phyloP scores from a whole-genome alignment of 1,284 basidiomycete species.

The Austroboletus niveus region DNA sequence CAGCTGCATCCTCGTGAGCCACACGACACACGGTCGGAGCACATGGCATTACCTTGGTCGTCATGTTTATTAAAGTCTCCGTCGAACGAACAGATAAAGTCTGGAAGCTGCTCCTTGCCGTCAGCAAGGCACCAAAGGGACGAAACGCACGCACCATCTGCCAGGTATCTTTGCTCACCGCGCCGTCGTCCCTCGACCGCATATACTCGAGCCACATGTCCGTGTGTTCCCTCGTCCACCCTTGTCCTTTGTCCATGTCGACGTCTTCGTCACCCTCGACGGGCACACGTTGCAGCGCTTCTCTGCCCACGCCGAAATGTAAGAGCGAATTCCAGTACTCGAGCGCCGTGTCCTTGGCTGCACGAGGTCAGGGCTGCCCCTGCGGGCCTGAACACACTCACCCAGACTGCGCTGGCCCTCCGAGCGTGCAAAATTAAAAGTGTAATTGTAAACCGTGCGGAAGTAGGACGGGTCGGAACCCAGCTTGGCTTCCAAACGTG shows the following conservation, averaged over 20 bases:
- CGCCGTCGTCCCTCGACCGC: constrained; percentile 67
- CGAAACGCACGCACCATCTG: constrained; percentile 58
- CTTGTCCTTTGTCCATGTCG: constrained; percentile 42
- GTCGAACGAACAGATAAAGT: constrained; percentile 83
- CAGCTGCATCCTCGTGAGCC: constrained; percentile 46
- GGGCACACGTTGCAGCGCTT: constrained; percentile 56
- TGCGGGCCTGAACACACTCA: constrained; percentile 29
- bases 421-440: constrained; percentile 81
- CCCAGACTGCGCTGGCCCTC: constrained; percentile 77
- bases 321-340: constrained; percentile 87
- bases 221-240: constrained; percentile 69
- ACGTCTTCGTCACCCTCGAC: constrained; percentile 41
- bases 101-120: constrained; percentile 59
- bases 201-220: constrained; percentile 87
- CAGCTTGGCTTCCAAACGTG: constrained; percentile 61
- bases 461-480: constrained; percentile 75
- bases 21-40: neutral
- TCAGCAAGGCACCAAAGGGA: constrained; percentile 4
- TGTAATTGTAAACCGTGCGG: constrained; percentile 83
- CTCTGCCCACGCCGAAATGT: constrained; percentile 72
- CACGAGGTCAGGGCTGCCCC: constrained; percentile 8
- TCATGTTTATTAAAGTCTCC: constrained; percentile 81
- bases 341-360: constrained; percentile 71
- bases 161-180: constrained; percentile 95
- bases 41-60: constrained; percentile 61